Evolutionary conservation across 2,329 filamentous ascomycete genomes (phyloP), one percentile per base, ranked within the genome.

Genomic region (Hymenoscyphus linearis): DNA sequence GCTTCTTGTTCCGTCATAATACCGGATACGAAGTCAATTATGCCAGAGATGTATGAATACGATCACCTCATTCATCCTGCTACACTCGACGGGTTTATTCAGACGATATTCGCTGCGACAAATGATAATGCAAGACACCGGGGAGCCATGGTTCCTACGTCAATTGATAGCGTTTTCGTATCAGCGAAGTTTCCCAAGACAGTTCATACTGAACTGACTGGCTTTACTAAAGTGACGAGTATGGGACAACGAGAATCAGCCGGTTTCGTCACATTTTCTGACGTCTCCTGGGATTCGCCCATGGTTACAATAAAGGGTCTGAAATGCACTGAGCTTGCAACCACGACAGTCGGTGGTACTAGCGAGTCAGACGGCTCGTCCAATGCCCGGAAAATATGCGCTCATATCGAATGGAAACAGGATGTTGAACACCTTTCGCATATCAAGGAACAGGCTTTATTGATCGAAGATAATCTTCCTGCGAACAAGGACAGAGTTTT

Each of bases 181-280:
- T 55, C 52, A 34, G 52, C 52, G 35, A 27, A 55, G 7, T 34
- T 55, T 16, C 52, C 52, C 31, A 55, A 55, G n/a, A n/a, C 52
- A 27, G 22, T 26, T 18, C 25, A 26, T 12, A 35, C 52, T 18
- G 52, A 36, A 36, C 14, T 10, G 14, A 36, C 9, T 5, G 35
- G 35, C 35, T 36, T 36, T 36, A 36, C 35, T 36, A 36, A 36
- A 36, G 10, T 13, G 14, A 36, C 9, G 14, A 36, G 35, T 13
- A 9, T 36, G 10, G 35, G 35, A 12, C 35, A 36, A 36, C 35
- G 35, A 36, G 35, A 36, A 36, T 36, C 35, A 12, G 35, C 35
- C 14, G 35, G 35, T 13, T 36, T 36, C 14, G 35, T 36, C 25
- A 55, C 52, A 34, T 55, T 55, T 25, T 55, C 26, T 10, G 25